Base-by-base conservation (phyloP, 208 protist genomes). In the Leishmania braziliensis region DNA sequence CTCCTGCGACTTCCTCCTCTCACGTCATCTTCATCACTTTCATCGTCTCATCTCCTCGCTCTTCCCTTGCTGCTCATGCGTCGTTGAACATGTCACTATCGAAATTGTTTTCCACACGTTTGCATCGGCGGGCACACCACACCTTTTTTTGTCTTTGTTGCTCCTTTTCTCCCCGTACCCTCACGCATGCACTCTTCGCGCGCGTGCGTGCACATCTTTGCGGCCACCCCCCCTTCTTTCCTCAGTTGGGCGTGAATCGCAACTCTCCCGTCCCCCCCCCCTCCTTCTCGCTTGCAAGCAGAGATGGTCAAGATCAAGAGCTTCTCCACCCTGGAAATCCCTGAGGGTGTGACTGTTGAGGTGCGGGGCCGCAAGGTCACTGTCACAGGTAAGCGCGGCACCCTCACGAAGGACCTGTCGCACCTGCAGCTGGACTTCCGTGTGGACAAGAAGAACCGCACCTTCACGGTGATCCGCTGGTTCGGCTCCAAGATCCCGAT, bases 361-460 rank as follows among this genome's bases (percentile, higher is more conserved):
- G 91, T 95, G 71, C 90, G 91, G 88, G 87, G 88, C 87, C 91
- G 93, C 87, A 81, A 91, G 70, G 90, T 96, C 78, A 93, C 90
- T 71, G 99, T 99, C 60, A 99, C 84, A 56, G 99, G 99, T 71
- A 96, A 96, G 80, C 96, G 99, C 76, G 99, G 99, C 72, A 97
- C 88, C 75, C 96, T 99, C 66, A 80, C 78, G 12, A 95, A 96
- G 75, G 82, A 95, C 77, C 99, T 99, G 87, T 91, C 92, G 65
- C 98, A 99, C 90, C 77, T 97, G 23, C 90, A 95, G 80, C 75
- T 99, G 33, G 97, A 99, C 86, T 88, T 98, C 81, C 88, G 89
- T 48, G 81, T 91, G n/a, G 91, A 97, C 84, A 93, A 89, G 77
- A 88, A 84, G 85, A 78, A 78, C 62, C 73, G 83, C 71, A 89